Base-by-base conservation (phyloP, 75 land plant species). In the Larix kaempferi region DNA sequence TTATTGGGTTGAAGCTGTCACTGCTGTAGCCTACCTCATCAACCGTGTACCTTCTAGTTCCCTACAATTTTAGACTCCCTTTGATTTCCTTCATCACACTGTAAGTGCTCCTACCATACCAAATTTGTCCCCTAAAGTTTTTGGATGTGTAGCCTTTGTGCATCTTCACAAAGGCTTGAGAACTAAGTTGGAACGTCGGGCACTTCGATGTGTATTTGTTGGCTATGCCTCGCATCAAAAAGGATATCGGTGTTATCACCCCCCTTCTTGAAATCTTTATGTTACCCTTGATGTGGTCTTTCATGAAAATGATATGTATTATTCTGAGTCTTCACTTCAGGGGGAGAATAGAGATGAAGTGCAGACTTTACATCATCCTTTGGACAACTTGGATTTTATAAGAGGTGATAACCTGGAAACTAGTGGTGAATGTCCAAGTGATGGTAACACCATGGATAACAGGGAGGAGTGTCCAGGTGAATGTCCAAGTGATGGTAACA, bases 1-100 rank as follows among this genome's bases (percentile, higher is more conserved):
- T 15, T 80, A 75, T 66, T 75, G 82, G 82, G 82, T 73, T 2
- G 81, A 80, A 66, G 76, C 39, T 7, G 12, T 80, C 3, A 60
- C 52, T 11, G 1, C 49, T 33, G 35, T 77, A 23, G 35, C 77
- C 57, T 75, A 80, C 22, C 17, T 80, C 21, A 80, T 80, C 72
- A 80, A 80, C 33, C 69, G 74, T 15, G 49, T 76, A 39, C 82
- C 82, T 14, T 59, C 65, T 27, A 74, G 77, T 49, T 19, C 59
- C 7, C 19, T 80, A 52, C n/a, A 74, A 6, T 63, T 74, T 52
- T 29, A 80, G 75, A 80, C 73, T 25, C 81, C 81, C 58, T 61
- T 16, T 59, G 71, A 62, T 11, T 33, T 29, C 49, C 77, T 64
- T 5, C 37, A 55, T 35, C 2, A 62, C 2, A 23, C 27, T 22